Evolutionary conservation across 2,329 filamentous ascomycete genomes (phyloP), one percentile per base, ranked within the genome.

Genomic region (Lecanosticta acicola): DNA sequence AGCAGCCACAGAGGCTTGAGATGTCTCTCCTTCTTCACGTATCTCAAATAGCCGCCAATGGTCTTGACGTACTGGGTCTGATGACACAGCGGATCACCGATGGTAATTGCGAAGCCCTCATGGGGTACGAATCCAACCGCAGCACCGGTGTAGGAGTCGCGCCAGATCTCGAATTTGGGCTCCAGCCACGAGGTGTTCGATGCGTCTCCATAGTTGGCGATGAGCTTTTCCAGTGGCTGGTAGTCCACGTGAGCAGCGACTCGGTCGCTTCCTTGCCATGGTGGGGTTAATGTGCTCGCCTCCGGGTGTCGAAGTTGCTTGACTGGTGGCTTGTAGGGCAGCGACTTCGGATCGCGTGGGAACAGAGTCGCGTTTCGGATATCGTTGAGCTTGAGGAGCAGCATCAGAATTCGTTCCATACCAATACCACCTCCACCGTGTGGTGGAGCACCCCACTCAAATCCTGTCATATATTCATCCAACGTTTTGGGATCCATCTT

Each of bases 101-200:
- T 85, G 29, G 90, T 81, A 68, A 96, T 88, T 35, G 83, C 87
- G 57, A 85, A 89, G 55, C 84, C 84, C 59, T 80, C 81, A 54
- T 85, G 80, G 37, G 81, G 79, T 1, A 93, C 86, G 61, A 87
- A 96, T 9, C 88, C 86, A 26, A 95, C 77, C 3, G 89, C 89
- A 0, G 89, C 90, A 39, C 90, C 90, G 2, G 85, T 91, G 26
- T 71, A 66, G 17, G 78, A 70, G 62, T 95, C 87, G 21, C 90
- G 83, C 87, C 88, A 96, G 47, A 94, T 82, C 61, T 87, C 77
- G 65, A 90, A 95, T 4, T 88, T 82, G 4, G 89, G 85, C 64
- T 96, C 90, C 5, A 93, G 78, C 88, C 89, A 96, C 0, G 88
- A 93, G 0, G 90, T 96, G 61, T 94, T 94, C 39, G 88, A 89